A percentile compares a stretch with the other conserved stretches of the same genome.
Conservation (phyloP, 2,329 filamentous ascomycete genomes). For the Graphilbum fragrans region DNA sequence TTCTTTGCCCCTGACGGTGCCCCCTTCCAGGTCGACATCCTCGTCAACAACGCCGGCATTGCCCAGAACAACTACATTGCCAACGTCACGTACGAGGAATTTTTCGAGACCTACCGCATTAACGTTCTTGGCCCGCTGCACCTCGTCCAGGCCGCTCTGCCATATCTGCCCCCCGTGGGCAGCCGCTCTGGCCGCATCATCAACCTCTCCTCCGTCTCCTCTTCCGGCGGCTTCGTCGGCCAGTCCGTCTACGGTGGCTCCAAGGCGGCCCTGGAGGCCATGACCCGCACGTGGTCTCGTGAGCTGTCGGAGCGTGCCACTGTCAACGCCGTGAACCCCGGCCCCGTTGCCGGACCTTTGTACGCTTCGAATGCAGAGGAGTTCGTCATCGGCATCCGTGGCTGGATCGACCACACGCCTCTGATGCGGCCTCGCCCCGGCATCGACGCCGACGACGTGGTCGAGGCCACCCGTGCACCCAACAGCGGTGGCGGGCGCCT, state of each 20-base stretch:
- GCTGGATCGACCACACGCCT: slow-evolving; percentile 41
- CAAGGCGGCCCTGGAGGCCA: slow-evolving; percentile 46
- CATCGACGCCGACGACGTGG: slow-evolving; percentile 49
- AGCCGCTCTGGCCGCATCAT: slow-evolving; percentile 47
- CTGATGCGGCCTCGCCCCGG: slow-evolving; percentile 47
- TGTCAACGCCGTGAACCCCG: slow-evolving; percentile 46
- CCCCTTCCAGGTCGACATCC: slow-evolving; percentile 60
- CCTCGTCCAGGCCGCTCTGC: slow-evolving; percentile 59
- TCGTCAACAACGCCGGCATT: slow-evolving; percentile 78
- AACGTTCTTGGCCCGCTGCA: slow-evolving; percentile 76
- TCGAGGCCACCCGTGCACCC: slow-evolving; percentile 32
- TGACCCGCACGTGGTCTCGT: slow-evolving; percentile 46
- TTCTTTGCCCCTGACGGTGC: slow-evolving; percentile 35
- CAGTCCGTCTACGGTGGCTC: slow-evolving; percentile 45
- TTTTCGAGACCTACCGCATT: slow-evolving; percentile 60
- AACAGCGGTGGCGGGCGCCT: slow-evolving; percentile 40
- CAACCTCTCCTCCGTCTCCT: slow-evolving; percentile 42
- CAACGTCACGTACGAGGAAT: slow-evolving; percentile 52
- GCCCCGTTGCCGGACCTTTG: slow-evolving; percentile 41
- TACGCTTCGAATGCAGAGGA: slow-evolving; percentile 30
- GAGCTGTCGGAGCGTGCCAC: slow-evolving; percentile 41
- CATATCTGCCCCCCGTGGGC: slow-evolving; percentile 57
- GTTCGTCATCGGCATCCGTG: slow-evolving; percentile 28
- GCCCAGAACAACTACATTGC: slow-evolving; percentile 52
- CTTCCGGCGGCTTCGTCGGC: slow-evolving; percentile 39